A percentile compares a stretch with the other conserved stretches of the same genome.
These are phyloP conservation scores for Metschnikowia kofuensis DNA, from an alignment of 805 yeast genomes.

Conservation along the genomic window DNA sequence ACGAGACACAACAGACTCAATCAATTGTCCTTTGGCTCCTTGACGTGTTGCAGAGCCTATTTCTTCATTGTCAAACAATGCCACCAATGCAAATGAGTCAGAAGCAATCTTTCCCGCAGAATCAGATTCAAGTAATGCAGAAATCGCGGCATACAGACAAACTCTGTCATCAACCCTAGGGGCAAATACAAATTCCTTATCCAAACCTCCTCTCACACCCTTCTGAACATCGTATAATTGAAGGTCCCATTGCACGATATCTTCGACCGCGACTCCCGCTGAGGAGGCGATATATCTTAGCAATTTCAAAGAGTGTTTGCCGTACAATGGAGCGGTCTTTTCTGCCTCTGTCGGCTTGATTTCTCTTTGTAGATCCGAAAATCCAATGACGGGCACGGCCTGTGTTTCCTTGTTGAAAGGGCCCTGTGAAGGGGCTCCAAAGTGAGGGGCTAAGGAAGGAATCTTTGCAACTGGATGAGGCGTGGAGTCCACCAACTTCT, in stretches of 20 bases:
- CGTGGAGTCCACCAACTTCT: slow-evolving; percentile 52
- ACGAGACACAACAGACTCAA: slow-evolving; percentile 63
- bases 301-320: slow-evolving; percentile 64
- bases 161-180: slow-evolving; percentile 86
- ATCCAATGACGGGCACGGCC: slow-evolving; percentile 77
- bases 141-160: slow-evolving; percentile 71
- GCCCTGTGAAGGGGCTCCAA: slow-evolving; percentile 64
- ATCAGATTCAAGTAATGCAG: slow-evolving; percentile 49
- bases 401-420: slow-evolving; percentile 78
- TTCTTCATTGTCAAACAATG: slow-evolving; percentile 78
- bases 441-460: slow-evolving; percentile 85
- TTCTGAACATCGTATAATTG: slow-evolving; percentile 80
- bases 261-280: slow-evolving; percentile 56
- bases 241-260: slow-evolving; percentile 68
- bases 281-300: slow-evolving; percentile 66
- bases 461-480: slow-evolving; percentile 75
- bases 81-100: slow-evolving; percentile 54
- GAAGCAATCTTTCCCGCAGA: slow-evolving; percentile 20
- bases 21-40: slow-evolving; percentile 77
- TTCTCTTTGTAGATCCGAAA: slow-evolving; percentile 35
- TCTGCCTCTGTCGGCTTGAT: slow-evolving; percentile 55
- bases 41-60: slow-evolving; percentile 77
- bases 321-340: slow-evolving; percentile 60
- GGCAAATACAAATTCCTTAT: slow-evolving; percentile 71
- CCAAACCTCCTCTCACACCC: slow-evolving; percentile 75